Evolutionary conservation across 768 basidiomycete species (phyloP), one percentile per base, ranked within the genome.

Genomic region (Hygrocybe punicea): DNA sequence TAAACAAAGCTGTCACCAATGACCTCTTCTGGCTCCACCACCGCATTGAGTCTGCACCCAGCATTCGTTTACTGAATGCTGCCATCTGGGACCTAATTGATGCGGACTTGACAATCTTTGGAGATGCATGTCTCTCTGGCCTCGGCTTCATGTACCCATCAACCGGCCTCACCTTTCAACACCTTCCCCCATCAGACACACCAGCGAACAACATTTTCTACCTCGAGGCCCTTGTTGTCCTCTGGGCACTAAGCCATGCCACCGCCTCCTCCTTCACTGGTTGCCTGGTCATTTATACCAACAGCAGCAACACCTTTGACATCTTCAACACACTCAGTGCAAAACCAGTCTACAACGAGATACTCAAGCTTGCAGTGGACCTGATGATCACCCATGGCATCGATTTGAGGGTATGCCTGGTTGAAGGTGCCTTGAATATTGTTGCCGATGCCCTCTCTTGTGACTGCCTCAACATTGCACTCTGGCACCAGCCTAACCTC

Each of bases 171-270:
- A 67, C 58, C 0, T 67, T 59, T 39, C 62, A 67, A 33, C 40
- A 54, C 9, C 10, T 44, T 2, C 36, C 53, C 2, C 62, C 57
- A 1, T 5, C 34, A 5, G 35, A 55, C 21, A 44, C 53, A 0
- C 54, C 57, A 68, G 51, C n/a, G n/a, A n/a, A n/a, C n/a, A n/a
- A n/a, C n/a, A n/a, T n/a, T n/a, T n/a, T n/a, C n/a, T n/a, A n/a
- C 33, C 58, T 61, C 5, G 67, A 73, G 47, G 70, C 68, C 0
- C 50, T 68, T 1, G 55, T 60, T 17, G 64, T 71, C 7, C 44
- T 19, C 14, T 61, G 36, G 2, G 59, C 63, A 0, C 25, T 67
- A 1, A 19, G 60, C 6, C 6, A 59, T 21, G 52, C 37, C 8
- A n/a, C 33, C n/a, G 10, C 9, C 7, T 10, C 10, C 10, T 9